Evolutionary conservation across 345 rosid genomes (phyloP).

Genomic region (Combretum micranthum): DNA sequence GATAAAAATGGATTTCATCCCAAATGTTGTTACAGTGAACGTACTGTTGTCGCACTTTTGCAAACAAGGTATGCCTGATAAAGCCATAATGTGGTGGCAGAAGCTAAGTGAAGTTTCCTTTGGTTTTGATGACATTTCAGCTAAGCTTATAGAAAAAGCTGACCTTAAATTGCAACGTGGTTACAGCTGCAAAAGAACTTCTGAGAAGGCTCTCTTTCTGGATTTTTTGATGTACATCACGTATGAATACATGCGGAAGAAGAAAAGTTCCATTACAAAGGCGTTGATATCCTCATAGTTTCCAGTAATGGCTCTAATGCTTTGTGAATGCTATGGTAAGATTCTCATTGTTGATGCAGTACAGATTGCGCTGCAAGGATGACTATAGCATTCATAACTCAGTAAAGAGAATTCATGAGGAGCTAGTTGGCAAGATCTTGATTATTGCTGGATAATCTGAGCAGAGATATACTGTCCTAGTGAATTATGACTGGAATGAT

Average conservation of each 20-base stretch:
- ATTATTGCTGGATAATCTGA: too few relatives aligned
- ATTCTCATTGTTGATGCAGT: too few relatives aligned
- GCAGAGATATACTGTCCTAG: too few relatives aligned
- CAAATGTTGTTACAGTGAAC: conserved; percentile 50
- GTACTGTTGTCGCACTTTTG: conserved; percentile 47
- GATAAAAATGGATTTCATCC: conserved; percentile 68
- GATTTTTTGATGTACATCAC: conserved; percentile 71
- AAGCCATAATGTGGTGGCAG: conserved; percentile 55
- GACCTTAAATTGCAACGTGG: conserved; percentile 15
- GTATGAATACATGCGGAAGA: conserved; percentile 32
- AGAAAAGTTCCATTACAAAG: too few relatives aligned
- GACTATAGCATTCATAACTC: too few relatives aligned
- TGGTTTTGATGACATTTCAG: conserved; percentile 50
- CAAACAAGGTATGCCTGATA: conserved; percentile 70
- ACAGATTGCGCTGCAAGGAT: too few relatives aligned
- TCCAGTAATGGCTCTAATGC: too few relatives aligned
- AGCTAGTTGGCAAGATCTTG: too few relatives aligned
- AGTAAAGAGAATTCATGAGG: too few relatives aligned
- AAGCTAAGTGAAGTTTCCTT: conserved; percentile 55
- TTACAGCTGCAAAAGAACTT: conserved; percentile 17
- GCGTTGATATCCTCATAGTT: too few relatives aligned
- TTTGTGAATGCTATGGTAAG: too few relatives aligned
- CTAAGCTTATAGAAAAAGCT: conserved; percentile 42
- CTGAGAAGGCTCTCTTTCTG: conserved; percentile 46
- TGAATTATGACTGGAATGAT: too few relatives aligned